Evolutionary conservation across 2,329 filamentous ascomycete genomes (phyloP).

Genomic region (Periconia digitata): DNA sequence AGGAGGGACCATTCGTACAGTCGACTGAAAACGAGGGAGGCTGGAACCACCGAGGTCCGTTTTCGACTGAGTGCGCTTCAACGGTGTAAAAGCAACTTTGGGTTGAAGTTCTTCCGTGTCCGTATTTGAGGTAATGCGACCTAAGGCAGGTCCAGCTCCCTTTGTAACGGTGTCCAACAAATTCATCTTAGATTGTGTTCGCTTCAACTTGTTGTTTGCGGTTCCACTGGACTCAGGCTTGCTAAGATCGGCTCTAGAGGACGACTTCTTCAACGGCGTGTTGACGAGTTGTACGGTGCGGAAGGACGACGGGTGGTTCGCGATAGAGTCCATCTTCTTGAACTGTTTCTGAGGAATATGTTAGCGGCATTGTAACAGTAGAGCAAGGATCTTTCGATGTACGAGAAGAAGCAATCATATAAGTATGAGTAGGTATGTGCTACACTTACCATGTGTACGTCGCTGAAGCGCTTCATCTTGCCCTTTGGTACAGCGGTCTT

Average conservation of each 20-base stretch:
- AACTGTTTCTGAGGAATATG: conserved; percentile 62
- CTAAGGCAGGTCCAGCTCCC: conserved; percentile 47
- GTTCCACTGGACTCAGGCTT: conserved; percentile 40
- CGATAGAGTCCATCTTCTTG: conserved; percentile 97
- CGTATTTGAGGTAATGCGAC: conserved; percentile 60
- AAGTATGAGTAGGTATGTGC: neutral
- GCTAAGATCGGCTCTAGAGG: conserved; percentile 51
- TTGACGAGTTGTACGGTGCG: conserved; percentile 58
- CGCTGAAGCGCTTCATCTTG: conserved; percentile 77
- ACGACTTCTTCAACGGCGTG: conserved; percentile 32
- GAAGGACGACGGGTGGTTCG: conserved; percentile 78
- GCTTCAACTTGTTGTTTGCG: conserved; percentile 52
- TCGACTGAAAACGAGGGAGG: conserved; percentile 41
- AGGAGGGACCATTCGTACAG: conserved; percentile 29
- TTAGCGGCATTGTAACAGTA: neutral
- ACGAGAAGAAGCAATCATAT: neutral
- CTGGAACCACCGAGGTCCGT: conserved; percentile 59
- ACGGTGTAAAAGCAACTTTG: conserved; percentile 40
- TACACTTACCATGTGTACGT: conserved; percentile 68
- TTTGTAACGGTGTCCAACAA: conserved; percentile 61
- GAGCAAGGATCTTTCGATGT: too few species aligned
- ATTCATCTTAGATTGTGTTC: conserved; percentile 61
- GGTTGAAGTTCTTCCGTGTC: conserved; percentile 62
- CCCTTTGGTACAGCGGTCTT: conserved; percentile 80
- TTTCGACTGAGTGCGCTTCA: conserved; percentile 60